phyloP scores from a whole-genome alignment of 2,329 filamentous ascomycete species.

The Fusarium clavum region DNA sequence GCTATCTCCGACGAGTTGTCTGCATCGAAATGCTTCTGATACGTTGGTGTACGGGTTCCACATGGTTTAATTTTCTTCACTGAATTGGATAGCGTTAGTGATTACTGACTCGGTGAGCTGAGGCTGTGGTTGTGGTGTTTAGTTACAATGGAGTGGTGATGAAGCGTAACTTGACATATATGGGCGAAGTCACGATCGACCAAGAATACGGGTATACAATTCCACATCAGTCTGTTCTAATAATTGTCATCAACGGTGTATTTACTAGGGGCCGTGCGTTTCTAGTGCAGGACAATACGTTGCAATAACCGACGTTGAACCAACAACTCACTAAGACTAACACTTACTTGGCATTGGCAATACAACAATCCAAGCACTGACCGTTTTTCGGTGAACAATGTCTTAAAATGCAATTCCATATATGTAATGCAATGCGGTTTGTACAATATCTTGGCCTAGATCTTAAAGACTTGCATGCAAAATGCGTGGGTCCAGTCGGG shows the following conservation, averaged over 20 bases:
- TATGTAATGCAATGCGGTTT: neutral
- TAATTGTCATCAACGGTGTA: neutral
- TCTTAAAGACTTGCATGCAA: neutral
- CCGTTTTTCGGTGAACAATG: too few species aligned
- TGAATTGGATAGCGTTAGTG: neutral
- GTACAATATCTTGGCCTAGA: neutral
- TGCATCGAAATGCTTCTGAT: neutral
- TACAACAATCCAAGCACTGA: neutral
- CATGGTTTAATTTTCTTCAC: neutral
- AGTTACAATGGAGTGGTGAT: neutral
- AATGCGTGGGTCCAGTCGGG: neutral
- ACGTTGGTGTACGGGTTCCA: neutral
- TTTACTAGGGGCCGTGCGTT: neutral
- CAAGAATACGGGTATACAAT: neutral
- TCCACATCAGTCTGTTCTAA: too few species aligned
- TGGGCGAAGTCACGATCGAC: too few species aligned
- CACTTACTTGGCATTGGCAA: slow-evolving; percentile 10
- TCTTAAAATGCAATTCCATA: neutral
- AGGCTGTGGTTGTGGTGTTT: neutral
- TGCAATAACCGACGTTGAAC: neutral
- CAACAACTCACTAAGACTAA: neutral
- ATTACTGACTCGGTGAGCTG: neutral
- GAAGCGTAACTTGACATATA: neutral
- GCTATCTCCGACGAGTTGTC: slow-evolving; percentile 9
- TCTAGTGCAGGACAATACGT: neutral